Conservation (phyloP, 768 basidiomycete species). For the Macrolepiota albuminosa region DNA sequence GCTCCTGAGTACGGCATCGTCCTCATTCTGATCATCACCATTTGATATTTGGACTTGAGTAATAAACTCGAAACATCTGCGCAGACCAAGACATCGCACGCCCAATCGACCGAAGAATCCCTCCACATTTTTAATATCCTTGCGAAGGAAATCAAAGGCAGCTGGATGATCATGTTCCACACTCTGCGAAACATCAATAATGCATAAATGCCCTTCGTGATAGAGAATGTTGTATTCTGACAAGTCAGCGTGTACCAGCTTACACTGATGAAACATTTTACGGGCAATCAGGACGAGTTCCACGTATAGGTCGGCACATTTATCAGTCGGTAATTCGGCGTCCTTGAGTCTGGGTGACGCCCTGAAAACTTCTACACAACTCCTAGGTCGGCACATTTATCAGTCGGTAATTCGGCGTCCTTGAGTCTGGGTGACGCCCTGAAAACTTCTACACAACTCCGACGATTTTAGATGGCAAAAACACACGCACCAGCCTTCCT, state of each 20-base stretch:
- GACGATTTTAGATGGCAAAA: neutral
- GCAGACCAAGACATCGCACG: slow-evolving; percentile 70
- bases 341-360: slow-evolving; percentile 94
- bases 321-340: slow-evolving; percentile 47
- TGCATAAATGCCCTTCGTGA: slow-evolving; percentile 74
- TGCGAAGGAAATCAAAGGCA: slow-evolving; percentile 93
- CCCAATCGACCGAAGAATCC: slow-evolving; percentile 84
- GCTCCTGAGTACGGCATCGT: slow-evolving; percentile 31
- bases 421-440: slow-evolving; percentile 95
- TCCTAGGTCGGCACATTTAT: slow-evolving; percentile 44
- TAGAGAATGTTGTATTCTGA: slow-evolving; percentile 98
- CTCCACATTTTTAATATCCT: slow-evolving; percentile 88
- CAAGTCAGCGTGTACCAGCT: slow-evolving; percentile 94
- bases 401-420: slow-evolving; percentile 59
- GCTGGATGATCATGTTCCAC: slow-evolving; percentile 98
- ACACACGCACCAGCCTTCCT: slow-evolving; percentile 68
- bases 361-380: slow-evolving; percentile 36
- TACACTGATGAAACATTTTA: slow-evolving; percentile 84
- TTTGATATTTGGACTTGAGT: slow-evolving; percentile 48
- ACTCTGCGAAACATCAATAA: slow-evolving; percentile 98
- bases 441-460: neutral
- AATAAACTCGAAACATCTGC: slow-evolving; percentile 86
- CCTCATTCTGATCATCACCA: slow-evolving; percentile 16
- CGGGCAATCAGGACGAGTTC: slow-evolving; percentile 80
- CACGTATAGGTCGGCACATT: slow-evolving; percentile 59